Evolutionary conservation across 2,329 filamentous ascomycete species (phyloP).

Genomic region (Xylariaceae sp.): DNA sequence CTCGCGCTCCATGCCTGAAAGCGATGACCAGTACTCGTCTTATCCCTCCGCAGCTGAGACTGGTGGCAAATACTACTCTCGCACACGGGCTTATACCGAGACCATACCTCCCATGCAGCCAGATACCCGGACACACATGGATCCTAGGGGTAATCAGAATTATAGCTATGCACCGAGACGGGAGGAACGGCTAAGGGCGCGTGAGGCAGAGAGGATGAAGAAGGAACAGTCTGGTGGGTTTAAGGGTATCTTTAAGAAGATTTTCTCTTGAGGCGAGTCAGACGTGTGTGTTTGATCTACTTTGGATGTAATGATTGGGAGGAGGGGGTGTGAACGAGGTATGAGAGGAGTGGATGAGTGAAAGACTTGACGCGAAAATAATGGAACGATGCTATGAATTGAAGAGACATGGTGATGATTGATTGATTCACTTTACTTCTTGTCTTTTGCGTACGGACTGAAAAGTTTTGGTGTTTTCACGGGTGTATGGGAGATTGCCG

Average conservation of each 20-base stretch:
- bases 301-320: no score
- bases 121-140: conserved; percentile 1
- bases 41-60: not conserved
- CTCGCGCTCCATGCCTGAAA: conserved; percentile 11
- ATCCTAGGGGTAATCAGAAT: conserved; percentile 29
- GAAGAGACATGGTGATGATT: not conserved
- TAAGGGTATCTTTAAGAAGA: conserved; percentile 35
- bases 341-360: not conserved
- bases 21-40: conserved; percentile 12
- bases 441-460: not conserved
- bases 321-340: not conserved
- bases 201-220: conserved; percentile 15
- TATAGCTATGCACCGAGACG: conserved; percentile 27
- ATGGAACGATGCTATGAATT: not conserved
- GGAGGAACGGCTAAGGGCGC: conserved; percentile 12
- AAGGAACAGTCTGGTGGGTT: conserved; percentile 33
- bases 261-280: conserved; percentile 30
- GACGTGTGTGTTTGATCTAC: no score
- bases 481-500: no score
- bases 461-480: no score
- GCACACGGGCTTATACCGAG: conserved; percentile 8
- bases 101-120: not conserved
- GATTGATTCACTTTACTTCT: not conserved
- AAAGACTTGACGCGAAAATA: not conserved
- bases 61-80: not conserved